These are phyloP conservation scores for Ophiostoma piceae DNA, from an alignment of 2,329 filamentous ascomycete genomes.

Conservation along the genomic window DNA sequence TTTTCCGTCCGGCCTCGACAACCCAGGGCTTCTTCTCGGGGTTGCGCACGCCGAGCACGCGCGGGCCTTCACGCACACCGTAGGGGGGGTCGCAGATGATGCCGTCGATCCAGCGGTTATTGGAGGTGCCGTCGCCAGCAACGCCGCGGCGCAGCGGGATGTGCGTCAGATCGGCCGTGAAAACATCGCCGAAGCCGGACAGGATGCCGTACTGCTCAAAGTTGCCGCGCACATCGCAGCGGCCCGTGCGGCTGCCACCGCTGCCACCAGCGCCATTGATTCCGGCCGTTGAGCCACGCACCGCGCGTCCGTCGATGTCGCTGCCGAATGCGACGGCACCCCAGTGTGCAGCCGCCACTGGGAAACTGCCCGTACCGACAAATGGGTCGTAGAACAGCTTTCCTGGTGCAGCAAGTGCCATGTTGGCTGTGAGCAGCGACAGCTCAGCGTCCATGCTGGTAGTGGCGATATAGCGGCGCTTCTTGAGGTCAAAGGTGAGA, in stretches of 20 bases:
- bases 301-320: slow-evolving; percentile 88
- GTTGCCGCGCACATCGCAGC: slow-evolving; percentile 56
- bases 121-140: slow-evolving; percentile 2
- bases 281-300: slow-evolving; percentile 62
- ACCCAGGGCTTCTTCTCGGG: slow-evolving; percentile 54
- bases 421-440: slow-evolving; percentile 84
- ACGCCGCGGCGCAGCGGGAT: slow-evolving; percentile 57
- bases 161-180: slow-evolving; percentile 83
- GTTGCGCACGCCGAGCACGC: slow-evolving; percentile 75
- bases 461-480: slow-evolving; percentile 86
- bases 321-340: slow-evolving; percentile 78
- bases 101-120: slow-evolving; percentile 64
- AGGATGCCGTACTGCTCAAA: slow-evolving; percentile 76
- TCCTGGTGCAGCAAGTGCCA: slow-evolving; percentile 74
- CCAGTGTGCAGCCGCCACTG: slow-evolving; percentile 83
- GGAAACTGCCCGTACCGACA: slow-evolving; percentile 90
- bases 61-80: slow-evolving; percentile 84
- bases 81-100: slow-evolving; percentile 96
- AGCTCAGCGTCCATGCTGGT: slow-evolving; percentile 97
- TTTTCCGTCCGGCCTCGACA: slow-evolving; percentile 62
- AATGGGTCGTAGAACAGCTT: slow-evolving; percentile 93
- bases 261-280: slow-evolving; percentile 33
- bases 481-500: slow-evolving; percentile 81
- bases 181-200: slow-evolving; percentile 65
- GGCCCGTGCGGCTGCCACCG: slow-evolving; percentile 29